Conservation (phyloP, 331 rosid species). For the Quercus phellos region DNA sequence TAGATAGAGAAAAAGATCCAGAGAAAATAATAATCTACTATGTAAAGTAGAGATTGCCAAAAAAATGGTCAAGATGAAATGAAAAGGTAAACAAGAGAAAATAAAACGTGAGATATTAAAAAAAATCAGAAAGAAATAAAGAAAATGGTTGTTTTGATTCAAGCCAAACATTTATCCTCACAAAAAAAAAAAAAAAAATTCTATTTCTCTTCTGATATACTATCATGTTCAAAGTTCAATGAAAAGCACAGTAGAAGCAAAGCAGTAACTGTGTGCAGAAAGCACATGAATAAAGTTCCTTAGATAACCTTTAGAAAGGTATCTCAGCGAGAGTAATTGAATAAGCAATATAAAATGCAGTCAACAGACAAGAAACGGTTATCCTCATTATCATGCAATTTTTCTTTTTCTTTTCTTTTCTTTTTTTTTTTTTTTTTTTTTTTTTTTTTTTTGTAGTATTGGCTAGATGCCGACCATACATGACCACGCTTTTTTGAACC, state of each 20-base stretch:
- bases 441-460: too few species aligned
- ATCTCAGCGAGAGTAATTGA: neutral
- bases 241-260: neutral
- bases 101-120: constrained; percentile 3
- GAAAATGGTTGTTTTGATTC: neutral
- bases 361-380: neutral
- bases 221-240: neutral
- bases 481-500: too few species aligned
- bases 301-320: neutral
- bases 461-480: too few species aligned
- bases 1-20: constrained; percentile 37
- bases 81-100: constrained; percentile 1
- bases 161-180: neutral
- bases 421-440: too few species aligned
- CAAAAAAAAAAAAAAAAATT: neutral
- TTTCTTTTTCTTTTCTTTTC: too few species aligned
- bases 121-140: neutral
- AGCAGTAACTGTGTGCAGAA: neutral
- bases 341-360: neutral
- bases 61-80: constrained; percentile 2
- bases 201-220: neutral
- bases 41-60: constrained; percentile 8
- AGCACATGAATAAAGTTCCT: neutral
- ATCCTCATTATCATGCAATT: neutral
- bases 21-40: constrained; percentile 24